Evolutionary conservation across 352 stramenopile genomes (phyloP).

Genomic region (Phytopythium chamaehyphon): DNA sequence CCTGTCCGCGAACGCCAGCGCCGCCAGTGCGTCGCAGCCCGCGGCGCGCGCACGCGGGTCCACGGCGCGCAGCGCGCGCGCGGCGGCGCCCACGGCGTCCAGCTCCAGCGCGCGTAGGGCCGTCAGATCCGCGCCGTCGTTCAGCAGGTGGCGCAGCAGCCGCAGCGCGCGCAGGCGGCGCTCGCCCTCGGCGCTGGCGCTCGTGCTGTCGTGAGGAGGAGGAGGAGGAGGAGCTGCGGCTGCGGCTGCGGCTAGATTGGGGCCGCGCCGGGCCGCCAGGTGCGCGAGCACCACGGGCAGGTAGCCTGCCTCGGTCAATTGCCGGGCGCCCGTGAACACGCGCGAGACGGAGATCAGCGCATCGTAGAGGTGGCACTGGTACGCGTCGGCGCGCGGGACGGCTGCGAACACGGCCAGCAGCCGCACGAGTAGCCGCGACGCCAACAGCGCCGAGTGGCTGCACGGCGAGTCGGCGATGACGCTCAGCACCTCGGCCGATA

Average conservation of each 20-base stretch:
- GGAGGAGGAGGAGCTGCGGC: neutral
- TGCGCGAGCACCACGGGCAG: slow-evolving; percentile 47
- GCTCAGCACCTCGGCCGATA: slow-evolving; percentile 48
- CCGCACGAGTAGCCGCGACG: slow-evolving; percentile 27
- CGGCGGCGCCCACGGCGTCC: slow-evolving; percentile 33
- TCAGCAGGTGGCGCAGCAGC: slow-evolving; percentile 60
- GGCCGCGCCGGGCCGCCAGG: slow-evolving; percentile 24
- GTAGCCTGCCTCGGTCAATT: slow-evolving; percentile 45
- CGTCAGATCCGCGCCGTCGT: slow-evolving; percentile 54
- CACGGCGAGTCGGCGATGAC: slow-evolving; percentile 44
- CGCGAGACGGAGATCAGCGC: slow-evolving; percentile 35
- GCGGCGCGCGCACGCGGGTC: slow-evolving; percentile 37
- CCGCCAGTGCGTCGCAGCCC: slow-evolving; percentile 46
- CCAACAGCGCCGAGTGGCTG: slow-evolving; percentile 35
- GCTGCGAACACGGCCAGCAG: slow-evolving; percentile 44
- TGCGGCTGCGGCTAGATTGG: neutral
- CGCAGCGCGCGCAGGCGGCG: slow-evolving; percentile 42
- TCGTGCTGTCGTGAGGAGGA: neutral
- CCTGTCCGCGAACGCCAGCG: slow-evolving; percentile 58
- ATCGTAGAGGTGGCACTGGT: slow-evolving; percentile 44
- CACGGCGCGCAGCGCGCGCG: slow-evolving; percentile 37
- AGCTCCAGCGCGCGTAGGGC: slow-evolving; percentile 53
- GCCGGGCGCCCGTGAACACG: slow-evolving; percentile 41
- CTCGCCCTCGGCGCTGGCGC: neutral
- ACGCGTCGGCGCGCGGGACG: slow-evolving; percentile 12